Base-by-base conservation (phyloP, 371 early-diverging fungal species). In the Racocetra persica region DNA sequence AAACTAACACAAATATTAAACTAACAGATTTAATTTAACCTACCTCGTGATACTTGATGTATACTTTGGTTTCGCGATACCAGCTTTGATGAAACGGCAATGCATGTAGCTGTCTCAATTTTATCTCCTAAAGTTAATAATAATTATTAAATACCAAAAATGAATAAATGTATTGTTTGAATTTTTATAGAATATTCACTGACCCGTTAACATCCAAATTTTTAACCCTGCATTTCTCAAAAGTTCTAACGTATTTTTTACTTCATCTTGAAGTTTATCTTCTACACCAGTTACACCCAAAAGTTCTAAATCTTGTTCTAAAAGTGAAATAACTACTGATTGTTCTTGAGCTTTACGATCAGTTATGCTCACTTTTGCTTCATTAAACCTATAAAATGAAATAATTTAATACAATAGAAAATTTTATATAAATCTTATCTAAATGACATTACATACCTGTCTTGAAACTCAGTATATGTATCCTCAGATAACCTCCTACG, bases 201-300 rank as follows among this genome's bases (percentile, higher is more conserved):
- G 77, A 87, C 87, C 91, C 0, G 99, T 99, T 74, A 99, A 89
- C 99, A 99, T 99, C 99, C 99, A 99, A 24, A 99, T 94, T 84
- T 94, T 95, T 74, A 99, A 84, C 13, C 98, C 99, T 22, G 99
- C 99, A 85, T 98, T 96, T 76, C 98, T 91, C 81, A 99, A 87
- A 24, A 92, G 87, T 86, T 99, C 99, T 22, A 99, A 84, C 4
- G 99, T 98, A 20, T 90, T 88, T 77, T 94, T 95, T 60, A 99
- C 99, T 51, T 94, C 94, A 83, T 98, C 98, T 81, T 99, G 99
- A 62, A 99, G 89, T 83, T 96, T 97, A 83, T 99, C 99, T 86
- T 99, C 99, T 18, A 99, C 99, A n/a, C 98, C 99, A 1, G 99
- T 99, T 63, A 99, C 71, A 4, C 99, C 99, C n/a, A 99, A 86